Base-by-base conservation (phyloP, 2,329 filamentous ascomycete genomes). In the Paracorniculantispora psalliotae region DNA sequence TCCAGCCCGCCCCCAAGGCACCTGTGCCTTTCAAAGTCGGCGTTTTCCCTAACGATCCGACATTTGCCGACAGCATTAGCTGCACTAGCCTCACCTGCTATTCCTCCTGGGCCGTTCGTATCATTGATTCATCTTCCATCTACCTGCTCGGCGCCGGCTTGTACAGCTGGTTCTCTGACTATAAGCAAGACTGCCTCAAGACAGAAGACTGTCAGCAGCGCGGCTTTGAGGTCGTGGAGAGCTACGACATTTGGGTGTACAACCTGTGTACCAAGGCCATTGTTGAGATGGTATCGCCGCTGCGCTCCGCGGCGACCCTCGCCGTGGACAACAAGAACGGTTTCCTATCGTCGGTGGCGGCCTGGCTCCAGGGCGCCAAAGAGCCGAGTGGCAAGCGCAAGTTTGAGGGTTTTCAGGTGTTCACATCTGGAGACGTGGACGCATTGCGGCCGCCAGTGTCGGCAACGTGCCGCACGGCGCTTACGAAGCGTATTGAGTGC, bases 131-230 rank as follows among this genome's bases (percentile, higher is more conserved):
- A 46, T 72, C 72, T 39, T 76, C 79, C 65, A 72, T 88, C 13
- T 68, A 80, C 35, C 70, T 82, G 39, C 85, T 86, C 63, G 84
- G 85, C 10, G 81, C 80, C 0, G 86, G 85, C 0, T 68, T 86
- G 30, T 89, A 88, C 72, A 74, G 71, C 33, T 83, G 80, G 63
- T 87, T 87, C 71, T 80, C 83, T 68, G 78, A 83, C 67, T 84
- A 86, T 67, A 77, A 80, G 64, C 77, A 75, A 2, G 65, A 59
- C 37, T 79, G 75, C 65, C 71, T 69, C 19, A 68, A 69, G 5
- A 64, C 73, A 3, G 70, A 67, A 0, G 66, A 70, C 25, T 79
- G 77, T 68, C 76, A 79, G 66, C 66, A 67, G 2, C 67, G 72
- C 26, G 75, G 74, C 47, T 67, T 73, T 23, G 21, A 53, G 13